Evolutionary conservation across 2,329 filamentous ascomycete species (phyloP).

Genomic region (Pleoardoris graminearum): DNA sequence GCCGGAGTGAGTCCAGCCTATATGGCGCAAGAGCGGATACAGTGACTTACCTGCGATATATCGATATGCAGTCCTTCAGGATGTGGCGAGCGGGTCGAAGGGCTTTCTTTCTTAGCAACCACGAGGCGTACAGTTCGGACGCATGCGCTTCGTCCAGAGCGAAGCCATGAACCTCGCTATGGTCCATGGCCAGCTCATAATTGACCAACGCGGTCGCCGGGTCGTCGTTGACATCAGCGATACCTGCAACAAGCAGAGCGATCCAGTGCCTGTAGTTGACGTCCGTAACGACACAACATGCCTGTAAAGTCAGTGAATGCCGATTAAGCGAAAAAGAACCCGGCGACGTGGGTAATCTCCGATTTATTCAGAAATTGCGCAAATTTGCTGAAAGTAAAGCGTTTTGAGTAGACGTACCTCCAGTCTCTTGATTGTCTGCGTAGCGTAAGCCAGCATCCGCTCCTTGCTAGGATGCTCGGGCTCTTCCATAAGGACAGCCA

Average conservation of each 20-base stretch:
- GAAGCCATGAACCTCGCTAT: conserved; percentile 68
- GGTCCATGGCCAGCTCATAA: conserved; percentile 74
- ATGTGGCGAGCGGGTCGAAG: conserved; percentile 70
- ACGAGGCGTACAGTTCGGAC: conserved; percentile 74
- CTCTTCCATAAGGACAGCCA: conserved; percentile 46
- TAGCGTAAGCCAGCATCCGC: conserved; percentile 58
- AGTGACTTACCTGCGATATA: conserved; percentile 61
- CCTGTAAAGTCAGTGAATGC: conserved; percentile 17
- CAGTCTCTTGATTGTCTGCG: conserved; percentile 62
- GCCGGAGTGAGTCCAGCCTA: no score
- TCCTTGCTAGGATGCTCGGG: conserved; percentile 45
- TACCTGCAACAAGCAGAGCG: conserved; percentile 67
- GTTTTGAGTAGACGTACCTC: conserved; percentile 37
- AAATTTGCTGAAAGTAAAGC: not conserved
- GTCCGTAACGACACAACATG: conserved; percentile 66
- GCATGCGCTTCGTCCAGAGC: conserved; percentile 72
- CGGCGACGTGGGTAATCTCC: not conserved
- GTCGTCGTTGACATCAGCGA: conserved; percentile 64
- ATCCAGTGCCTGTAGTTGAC: conserved; percentile 75
- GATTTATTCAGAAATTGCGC: not conserved
- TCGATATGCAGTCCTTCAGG: conserved; percentile 66
- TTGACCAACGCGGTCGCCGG: conserved; percentile 59
- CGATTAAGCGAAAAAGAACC: not conserved
- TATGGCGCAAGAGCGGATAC: no score
- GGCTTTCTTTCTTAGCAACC: conserved; percentile 67